phyloP scores from a whole-genome alignment of 805 yeast species.

The Pichia gijzeniarum region DNA sequence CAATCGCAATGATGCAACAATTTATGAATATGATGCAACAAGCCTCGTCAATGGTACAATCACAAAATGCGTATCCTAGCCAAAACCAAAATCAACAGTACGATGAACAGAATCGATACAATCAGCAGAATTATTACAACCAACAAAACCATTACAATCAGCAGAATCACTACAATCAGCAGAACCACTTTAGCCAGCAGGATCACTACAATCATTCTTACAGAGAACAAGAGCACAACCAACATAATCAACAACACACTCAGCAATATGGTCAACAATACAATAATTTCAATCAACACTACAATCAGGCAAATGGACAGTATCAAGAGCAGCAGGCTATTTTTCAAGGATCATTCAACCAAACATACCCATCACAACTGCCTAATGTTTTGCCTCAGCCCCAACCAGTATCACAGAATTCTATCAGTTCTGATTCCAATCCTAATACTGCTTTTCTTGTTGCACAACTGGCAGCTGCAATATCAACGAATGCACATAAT shows the following conservation, averaged over 20 bases:
- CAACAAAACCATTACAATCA: slow-evolving; percentile 15
- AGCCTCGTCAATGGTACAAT: slow-evolving; percentile 8
- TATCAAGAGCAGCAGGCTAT: not conserved
- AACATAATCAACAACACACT: not conserved
- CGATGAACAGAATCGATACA: slow-evolving; percentile 4
- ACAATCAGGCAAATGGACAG: too few relatives aligned
- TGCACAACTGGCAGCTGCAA: slow-evolving; percentile 14
- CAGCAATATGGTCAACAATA: not conserved
- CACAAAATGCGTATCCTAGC: slow-evolving; percentile 7
- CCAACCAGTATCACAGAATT: not conserved
- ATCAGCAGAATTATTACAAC: not conserved
- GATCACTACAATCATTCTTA: slow-evolving; percentile 10
- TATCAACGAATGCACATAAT: slow-evolving; percentile 4
- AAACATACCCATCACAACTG: not conserved
- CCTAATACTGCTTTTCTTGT: slow-evolving; percentile 10
- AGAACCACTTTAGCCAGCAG: slow-evolving; percentile 13
- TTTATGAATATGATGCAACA: slow-evolving; percentile 15
- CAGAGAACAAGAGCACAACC: too few relatives aligned
- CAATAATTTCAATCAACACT: too few relatives aligned
- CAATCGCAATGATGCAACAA: slow-evolving; percentile 14
- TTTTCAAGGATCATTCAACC: not conserved
- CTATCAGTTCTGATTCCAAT: not conserved
- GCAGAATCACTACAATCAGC: slow-evolving; percentile 18
- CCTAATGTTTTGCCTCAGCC: not conserved
- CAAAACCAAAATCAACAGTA: slow-evolving; percentile 9